Evolutionary conservation across 1,139 yeast species (phyloP).

Genomic region (Blastobotrys persicus): DNA sequence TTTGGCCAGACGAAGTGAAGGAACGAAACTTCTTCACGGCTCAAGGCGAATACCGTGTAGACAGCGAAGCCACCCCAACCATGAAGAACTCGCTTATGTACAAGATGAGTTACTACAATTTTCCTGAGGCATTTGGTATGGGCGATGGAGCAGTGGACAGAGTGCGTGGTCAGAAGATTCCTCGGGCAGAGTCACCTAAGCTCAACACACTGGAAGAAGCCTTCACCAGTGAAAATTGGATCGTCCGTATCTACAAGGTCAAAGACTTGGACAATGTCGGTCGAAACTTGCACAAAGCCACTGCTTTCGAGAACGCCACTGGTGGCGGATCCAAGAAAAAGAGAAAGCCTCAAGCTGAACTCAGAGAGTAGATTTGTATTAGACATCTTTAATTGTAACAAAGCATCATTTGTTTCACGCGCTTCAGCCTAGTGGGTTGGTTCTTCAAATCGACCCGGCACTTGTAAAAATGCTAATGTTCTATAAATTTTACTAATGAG

Average conservation of each 20-base stretch:
- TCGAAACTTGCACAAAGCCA: constrained; percentile 48
- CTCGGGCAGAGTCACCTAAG: constrained; percentile 51
- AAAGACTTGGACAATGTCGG: constrained; percentile 88
- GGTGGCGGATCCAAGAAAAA: constrained; percentile 21
- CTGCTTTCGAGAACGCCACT: constrained; percentile 34
- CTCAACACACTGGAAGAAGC: constrained; percentile 88
- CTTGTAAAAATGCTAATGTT: too few species aligned
- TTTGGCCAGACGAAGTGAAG: constrained; percentile 96
- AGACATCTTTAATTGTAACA: background rate
- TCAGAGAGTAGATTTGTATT: constrained; percentile 21
- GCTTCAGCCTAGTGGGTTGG: too few species aligned
- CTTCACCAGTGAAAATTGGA: constrained; percentile 94
- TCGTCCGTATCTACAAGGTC: constrained; percentile 90
- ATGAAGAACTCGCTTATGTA: constrained; percentile 92
- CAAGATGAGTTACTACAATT: constrained; percentile 90
- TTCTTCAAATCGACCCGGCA: too few species aligned
- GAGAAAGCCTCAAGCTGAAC: constrained; percentile 26
- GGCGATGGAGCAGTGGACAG: constrained; percentile 73
- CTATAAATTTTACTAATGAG: too few species aligned
- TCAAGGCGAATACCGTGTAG: constrained; percentile 85
- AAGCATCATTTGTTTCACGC: too few species aligned
- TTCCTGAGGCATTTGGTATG: constrained; percentile 61
- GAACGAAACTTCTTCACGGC: constrained; percentile 84
- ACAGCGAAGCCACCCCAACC: constrained; percentile 71
- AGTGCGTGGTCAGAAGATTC: constrained; percentile 79